Evolutionary conservation across 768 basidiomycete species (phyloP).

Genomic region (Boletus tylopilopsis): DNA sequence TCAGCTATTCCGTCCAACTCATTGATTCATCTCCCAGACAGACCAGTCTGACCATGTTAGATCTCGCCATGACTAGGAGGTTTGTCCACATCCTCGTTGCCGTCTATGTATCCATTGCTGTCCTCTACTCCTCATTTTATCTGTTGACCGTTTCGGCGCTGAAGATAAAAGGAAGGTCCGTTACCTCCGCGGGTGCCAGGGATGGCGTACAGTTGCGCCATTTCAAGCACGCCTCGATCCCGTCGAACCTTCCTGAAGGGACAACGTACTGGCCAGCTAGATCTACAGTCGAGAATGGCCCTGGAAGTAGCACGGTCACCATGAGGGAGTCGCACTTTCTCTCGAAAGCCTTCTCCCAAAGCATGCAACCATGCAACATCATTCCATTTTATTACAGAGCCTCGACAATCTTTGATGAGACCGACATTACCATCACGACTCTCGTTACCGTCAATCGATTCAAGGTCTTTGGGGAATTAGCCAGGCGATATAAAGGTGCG

Average conservation of each 20-base stretch:
- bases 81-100: slow-evolving; percentile 13
- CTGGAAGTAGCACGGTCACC: slow-evolving; percentile 12
- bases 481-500: slow-evolving; percentile 72
- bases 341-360: slow-evolving; percentile 65
- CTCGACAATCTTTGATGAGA: slow-evolving; percentile 45
- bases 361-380: slow-evolving; percentile 70
- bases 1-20: background rate
- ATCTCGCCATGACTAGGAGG: slow-evolving; percentile 7
- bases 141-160: slow-evolving; percentile 13
- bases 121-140: slow-evolving; percentile 31
- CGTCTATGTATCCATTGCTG: slow-evolving; percentile 25
- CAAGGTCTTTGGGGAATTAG: slow-evolving; percentile 66
- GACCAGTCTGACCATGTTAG: slow-evolving; percentile 1
- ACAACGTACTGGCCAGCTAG: slow-evolving; percentile 20
- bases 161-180: slow-evolving; percentile 7
- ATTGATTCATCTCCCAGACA: background rate
- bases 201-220: background rate
- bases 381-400: slow-evolving; percentile 82
- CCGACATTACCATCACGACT: slow-evolving; percentile 84
- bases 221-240: background rate
- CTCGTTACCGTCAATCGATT: slow-evolving; percentile 79
- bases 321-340: slow-evolving; percentile 53
- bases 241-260: slow-evolving; percentile 12
- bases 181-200: background rate
- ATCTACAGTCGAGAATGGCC: background rate